Base-by-base conservation (phyloP, 495 filamentous ascomycete genomes). In the Trypethelium eluteriae region DNA sequence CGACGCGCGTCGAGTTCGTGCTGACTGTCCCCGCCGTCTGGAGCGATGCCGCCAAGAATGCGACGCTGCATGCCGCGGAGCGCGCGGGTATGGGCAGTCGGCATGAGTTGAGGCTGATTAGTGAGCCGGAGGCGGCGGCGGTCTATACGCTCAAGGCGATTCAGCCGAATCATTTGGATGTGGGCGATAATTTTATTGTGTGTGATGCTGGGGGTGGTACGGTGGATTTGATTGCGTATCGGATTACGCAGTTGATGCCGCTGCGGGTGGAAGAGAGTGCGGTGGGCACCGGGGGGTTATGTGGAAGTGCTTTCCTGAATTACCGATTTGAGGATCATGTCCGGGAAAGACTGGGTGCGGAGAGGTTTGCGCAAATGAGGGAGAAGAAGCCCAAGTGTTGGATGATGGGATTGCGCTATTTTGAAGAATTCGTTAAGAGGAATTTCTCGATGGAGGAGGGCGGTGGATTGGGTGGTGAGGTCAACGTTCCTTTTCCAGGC, bases 321-420 rank as follows among this genome's bases (percentile, higher is more conserved):
- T 80, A 76, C 67, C 71, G 78, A 4, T 80, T 80, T 49, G 76
- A 79, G 62, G 77, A 80, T 64, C 77, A 80, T 65, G 76, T 80
- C 16, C 75, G 72, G 66, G 62, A 69, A 35, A 73, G 78, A 12
- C 73, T 80, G 38, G 78, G 78, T 10, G 64, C 65, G 11, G 77
- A 80, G 57, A 66, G 72, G 25, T 80, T 78, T 71, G 69, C 68
- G 16, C 66, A 61, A 32, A 79, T 80, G 76, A 72, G 76, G 11
- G 78, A 79, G 63, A 77, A 77, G 68, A 78, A 79, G 69, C 72
- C 77, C 3, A 79, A 79, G 69, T 78, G 77, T 1, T 88, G 88
- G 85, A 88, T 89, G 76, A 91, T 91, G 88, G 85, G 84, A 2
- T 79, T 90, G 82, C 88, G 75, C 49, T 89, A 90, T 68, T 91